Evolutionary conservation across 495 filamentous ascomycete genomes (phyloP), one percentile per base, ranked within the genome.

Genomic region (Penicillium psychrofluorescens): DNA sequence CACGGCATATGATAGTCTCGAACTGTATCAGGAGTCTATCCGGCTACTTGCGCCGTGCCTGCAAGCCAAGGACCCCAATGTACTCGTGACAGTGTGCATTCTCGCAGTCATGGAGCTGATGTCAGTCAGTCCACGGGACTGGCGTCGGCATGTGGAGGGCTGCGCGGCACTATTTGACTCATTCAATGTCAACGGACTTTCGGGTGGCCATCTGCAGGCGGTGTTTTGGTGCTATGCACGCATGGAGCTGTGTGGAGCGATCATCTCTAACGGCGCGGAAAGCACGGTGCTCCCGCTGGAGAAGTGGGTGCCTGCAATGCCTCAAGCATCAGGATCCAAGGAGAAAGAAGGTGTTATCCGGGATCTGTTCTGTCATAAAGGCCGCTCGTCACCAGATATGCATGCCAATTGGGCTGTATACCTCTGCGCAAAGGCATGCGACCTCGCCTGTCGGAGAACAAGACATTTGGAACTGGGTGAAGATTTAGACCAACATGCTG

Each of bases 151-250:
- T 46, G 49, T 71, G 7, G 66, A 71, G 12, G 67, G 67, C 6
- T 71, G 67, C 41, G 66, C 67, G 0, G 62, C 64, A 10, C 46
- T 71, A 4, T 62, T 71, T 16, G 53, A 67, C 14, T 53, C 56
- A 1, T 66, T 58, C 40, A 54, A 51, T 8, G 58, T 69, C 4
- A 52, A 64, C 30, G 66, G 66, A 0, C 56, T 69, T 10, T 59
- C 56, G 34, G 56, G 55, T 0, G 66, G 64, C 0, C 49, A 65
- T n/a, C 36, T 56, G 2, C 62, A 69, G 36, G 67, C 64, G 5
- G 58, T 67, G 1, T 71, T 71, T 38, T 71, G 67, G 67, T 69
- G 66, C 33, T 71, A 63, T 38, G 67, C 64, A 14, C 48, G 67
- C 1, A 71, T 71, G 67, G 66, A 71, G 38, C 33, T 71, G 4